These are phyloP conservation scores for Gastrolobium bilobum DNA, from an alignment of 306 rosid species.

Conservation along the genomic window DNA sequence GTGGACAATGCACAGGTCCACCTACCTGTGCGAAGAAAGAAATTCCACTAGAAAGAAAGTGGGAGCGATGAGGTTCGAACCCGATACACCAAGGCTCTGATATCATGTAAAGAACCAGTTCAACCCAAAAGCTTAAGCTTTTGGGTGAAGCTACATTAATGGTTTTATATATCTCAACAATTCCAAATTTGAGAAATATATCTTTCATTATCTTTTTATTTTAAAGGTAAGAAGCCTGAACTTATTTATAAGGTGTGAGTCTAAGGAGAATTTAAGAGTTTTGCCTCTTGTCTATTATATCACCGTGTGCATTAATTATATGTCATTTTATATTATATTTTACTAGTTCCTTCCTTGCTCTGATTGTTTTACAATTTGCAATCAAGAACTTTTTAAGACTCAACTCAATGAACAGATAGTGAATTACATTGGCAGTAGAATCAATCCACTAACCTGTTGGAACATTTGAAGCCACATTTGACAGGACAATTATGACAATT, in stretches of 20 bases:
- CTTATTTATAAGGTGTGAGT: not conserved
- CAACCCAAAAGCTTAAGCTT: too few species aligned
- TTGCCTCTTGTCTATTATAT: not conserved
- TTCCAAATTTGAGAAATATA: not conserved
- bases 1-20: too few species aligned
- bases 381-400: not conserved
- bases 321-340: not conserved
- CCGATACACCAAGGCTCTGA: too few species aligned
- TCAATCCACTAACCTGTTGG: conserved; percentile 75
- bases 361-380: not conserved
- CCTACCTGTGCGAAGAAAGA: too few species aligned
- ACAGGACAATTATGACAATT: conserved; percentile 72
- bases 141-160: too few species aligned
- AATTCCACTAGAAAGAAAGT: too few species aligned
- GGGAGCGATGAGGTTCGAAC: too few species aligned
- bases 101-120: too few species aligned
- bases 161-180: too few species aligned
- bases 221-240: not conserved
- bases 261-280: too few species aligned
- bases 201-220: not conserved
- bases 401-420: not conserved
- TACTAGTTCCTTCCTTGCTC: not conserved
- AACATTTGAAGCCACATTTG: conserved; percentile 93
- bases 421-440: not conserved
- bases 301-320: not conserved